These are phyloP conservation scores for Solanum medicagineum DNA, from an alignment of 257 asterid species.

Conservation along the genomic window DNA sequence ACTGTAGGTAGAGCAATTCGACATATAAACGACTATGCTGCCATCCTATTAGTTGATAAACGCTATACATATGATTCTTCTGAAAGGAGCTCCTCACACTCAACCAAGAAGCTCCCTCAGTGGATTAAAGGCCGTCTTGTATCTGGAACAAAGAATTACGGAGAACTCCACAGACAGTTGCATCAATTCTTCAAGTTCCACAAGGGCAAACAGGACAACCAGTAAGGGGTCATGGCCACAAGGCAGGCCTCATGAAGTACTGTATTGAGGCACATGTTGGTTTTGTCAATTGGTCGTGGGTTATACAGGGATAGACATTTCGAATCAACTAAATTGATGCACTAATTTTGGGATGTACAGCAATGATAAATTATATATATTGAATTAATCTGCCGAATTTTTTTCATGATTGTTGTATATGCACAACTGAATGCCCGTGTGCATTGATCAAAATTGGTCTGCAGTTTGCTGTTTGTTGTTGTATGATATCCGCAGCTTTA, in stretches of 20 bases:
- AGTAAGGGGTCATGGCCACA: neutral
- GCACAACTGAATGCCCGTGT: neutral
- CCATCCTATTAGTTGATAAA: slow-evolving; percentile 76
- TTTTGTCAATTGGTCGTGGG: no score
- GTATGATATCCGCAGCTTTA: neutral
- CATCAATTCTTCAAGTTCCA: slow-evolving; percentile 86
- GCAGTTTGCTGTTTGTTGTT: neutral
- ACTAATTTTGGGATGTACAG: neutral
- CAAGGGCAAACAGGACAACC: slow-evolving; percentile 23
- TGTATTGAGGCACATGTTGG: neutral
- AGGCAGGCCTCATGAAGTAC: neutral
- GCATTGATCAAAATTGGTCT: neutral
- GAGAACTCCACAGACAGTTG: slow-evolving; percentile 63
- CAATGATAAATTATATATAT: neutral
- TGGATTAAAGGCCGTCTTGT: slow-evolving; percentile 70
- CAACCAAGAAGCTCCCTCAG: slow-evolving; percentile 69
- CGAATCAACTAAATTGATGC: neutral
- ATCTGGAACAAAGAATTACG: slow-evolving; percentile 43
- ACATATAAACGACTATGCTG: slow-evolving; percentile 79
- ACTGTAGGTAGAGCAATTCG: slow-evolving; percentile 88
- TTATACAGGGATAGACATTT: neutral
- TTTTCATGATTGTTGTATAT: neutral
- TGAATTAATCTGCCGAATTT: neutral
- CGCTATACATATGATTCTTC: slow-evolving; percentile 64
- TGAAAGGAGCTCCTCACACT: slow-evolving; percentile 35